A percentile compares a stretch with the other conserved stretches of the same genome.
Conservation (phyloP, 331 rosid species). For the Spiraea crenata region DNA sequence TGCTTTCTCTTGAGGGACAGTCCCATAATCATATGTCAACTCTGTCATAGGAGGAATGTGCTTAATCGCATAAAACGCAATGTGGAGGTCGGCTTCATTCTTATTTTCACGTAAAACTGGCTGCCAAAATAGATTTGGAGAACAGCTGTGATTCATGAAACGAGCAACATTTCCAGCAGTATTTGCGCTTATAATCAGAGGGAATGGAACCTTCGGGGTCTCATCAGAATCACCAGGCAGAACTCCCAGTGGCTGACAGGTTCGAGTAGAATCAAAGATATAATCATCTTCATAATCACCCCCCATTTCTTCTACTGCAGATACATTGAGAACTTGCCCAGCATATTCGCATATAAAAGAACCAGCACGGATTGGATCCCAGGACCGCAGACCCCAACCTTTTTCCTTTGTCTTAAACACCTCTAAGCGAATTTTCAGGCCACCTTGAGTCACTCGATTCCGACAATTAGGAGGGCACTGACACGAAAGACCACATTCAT, state of each 20-base stretch:
- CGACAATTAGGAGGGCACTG: conserved; percentile 76
- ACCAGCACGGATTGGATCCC: conserved; percentile 94
- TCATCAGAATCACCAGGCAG: conserved; percentile 60
- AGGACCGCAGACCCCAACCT: conserved; percentile 95
- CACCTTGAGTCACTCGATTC: conserved; percentile 70
- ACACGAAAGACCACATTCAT: conserved; percentile 86
- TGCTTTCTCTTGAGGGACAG: conserved; percentile 47
- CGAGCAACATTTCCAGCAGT: conserved; percentile 88
- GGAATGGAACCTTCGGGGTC: conserved; percentile 60
- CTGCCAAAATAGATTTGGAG: conserved; percentile 84
- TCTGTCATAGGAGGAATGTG: conserved; percentile 91
- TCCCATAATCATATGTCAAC: conserved; percentile 88
- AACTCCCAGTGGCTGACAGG: conserved; percentile 60
- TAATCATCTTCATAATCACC: conserved; percentile 69
- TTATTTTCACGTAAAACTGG: conserved; percentile 63
- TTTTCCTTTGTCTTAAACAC: conserved; percentile 69
- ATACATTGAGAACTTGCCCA: conserved; percentile 69
- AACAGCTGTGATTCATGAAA: conserved; percentile 94
- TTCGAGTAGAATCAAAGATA: conserved; percentile 71
- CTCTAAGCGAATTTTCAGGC: conserved; percentile 69
- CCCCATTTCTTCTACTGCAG: conserved; percentile 57
- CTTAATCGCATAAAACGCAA: conserved; percentile 65
- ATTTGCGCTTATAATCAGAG: conserved; percentile 62
- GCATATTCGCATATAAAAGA: conserved; percentile 84
- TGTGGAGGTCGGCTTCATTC: conserved; percentile 59